These are phyloP conservation scores for Ogataea pilisensis DNA, from an alignment of 805 yeast species.

Conservation along the genomic window DNA sequence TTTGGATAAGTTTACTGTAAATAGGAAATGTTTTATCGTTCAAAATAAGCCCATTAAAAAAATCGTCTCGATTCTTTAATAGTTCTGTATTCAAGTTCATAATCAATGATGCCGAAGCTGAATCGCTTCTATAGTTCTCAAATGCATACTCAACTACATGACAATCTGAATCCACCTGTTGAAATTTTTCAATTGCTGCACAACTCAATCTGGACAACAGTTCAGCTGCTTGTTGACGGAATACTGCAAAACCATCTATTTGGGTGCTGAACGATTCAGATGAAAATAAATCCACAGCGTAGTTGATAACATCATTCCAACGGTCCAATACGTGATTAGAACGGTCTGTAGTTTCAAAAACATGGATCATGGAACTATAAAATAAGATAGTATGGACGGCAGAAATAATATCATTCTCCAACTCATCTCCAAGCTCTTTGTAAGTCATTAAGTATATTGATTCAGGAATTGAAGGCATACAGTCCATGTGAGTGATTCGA, in stretches of 20 bases:
- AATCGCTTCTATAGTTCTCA: conserved; percentile 7
- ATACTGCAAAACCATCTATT: conserved; percentile 18
- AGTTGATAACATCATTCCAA: conserved; percentile 19
- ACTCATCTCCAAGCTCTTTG: conserved; percentile 14
- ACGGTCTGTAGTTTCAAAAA: neutral
- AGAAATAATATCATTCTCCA: conserved; percentile 29
- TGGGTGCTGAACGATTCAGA: conserved; percentile 24
- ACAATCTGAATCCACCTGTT: conserved; percentile 18
- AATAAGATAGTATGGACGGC: conserved; percentile 27
- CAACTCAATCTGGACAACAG: conserved; percentile 19
- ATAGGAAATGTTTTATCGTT: conserved; percentile 22
- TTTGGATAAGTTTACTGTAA: conserved; percentile 22
- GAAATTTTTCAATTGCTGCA: conserved; percentile 17
- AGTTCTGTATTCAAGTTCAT: conserved; percentile 25
- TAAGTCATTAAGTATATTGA: conserved; percentile 22
- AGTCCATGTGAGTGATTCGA: conserved; percentile 18
- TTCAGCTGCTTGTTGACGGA: conserved; percentile 17
- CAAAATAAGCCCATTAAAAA: conserved; percentile 19
- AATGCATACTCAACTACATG: conserved; percentile 19
- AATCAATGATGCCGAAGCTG: conserved; percentile 21
- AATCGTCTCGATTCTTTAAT: conserved; percentile 13
- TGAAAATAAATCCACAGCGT: conserved; percentile 22
- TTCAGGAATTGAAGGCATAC: conserved; percentile 22
- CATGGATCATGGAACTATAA: conserved; percentile 17
- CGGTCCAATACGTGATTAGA: conserved; percentile 10